Evolutionary conservation across 805 yeast genomes (phyloP), one percentile per base, ranked within the genome.

Genomic region (Starmerella sp.): DNA sequence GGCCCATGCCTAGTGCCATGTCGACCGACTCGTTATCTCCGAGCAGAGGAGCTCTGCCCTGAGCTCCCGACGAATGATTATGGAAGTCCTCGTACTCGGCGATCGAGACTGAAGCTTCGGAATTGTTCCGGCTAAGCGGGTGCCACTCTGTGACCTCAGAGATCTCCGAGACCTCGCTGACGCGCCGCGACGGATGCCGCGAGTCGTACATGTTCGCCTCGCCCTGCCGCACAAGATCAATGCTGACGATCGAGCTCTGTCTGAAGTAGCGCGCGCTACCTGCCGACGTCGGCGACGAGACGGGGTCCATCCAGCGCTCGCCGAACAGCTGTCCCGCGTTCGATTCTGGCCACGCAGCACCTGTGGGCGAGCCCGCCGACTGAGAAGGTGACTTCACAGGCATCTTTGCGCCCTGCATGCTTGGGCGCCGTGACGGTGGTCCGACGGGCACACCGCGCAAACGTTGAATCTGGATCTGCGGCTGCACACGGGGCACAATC

Each of bases 171-270:
- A 62, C 58, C 13, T 50, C 57, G 28, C 63, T 59, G 8, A 59
- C 54, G 38, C 60, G 50, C n/a, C 62, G 48, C 32, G 60, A 42
- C 13, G 36, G 55, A 29, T 35, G 48, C 14, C 52, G 51, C 8
- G 49, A 34, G n/a, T 46, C 49, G 17, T 15, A 37, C 14, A 29
- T 17, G 8, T 35, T 53, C 48, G 30, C 35, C 15, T 35, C 56
- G 15, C 52, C 58, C 43, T 61, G 64, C n/a, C 62, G 58, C 11
- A 34, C 49, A 8, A 63, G 52, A 45, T 62, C 66, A 29, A 62
- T 59, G 54, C 61, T 57, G 3, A 63, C 65, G 8, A 63, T 51
- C 22, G 63, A 58, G 32, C 64, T 54, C 52, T 63, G 66, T 14
- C 66, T 60, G 62, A 55, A 62, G 52, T 55, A 61, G 22, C 65